phyloP scores from a whole-genome alignment of 139 green algal genomes.

The Diplosphaera chodatii region DNA sequence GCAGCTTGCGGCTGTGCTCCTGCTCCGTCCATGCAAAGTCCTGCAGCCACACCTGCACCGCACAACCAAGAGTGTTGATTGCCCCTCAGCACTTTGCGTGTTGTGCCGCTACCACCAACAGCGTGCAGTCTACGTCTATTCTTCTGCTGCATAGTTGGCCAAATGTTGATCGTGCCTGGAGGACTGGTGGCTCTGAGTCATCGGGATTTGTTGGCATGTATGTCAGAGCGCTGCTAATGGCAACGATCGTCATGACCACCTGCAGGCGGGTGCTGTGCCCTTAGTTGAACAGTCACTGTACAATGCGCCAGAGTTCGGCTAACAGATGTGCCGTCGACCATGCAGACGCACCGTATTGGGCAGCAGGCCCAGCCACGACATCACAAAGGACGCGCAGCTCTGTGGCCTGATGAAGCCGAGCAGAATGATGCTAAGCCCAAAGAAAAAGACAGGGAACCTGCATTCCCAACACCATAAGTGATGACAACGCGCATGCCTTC shows the following conservation, averaged over 20 bases:
- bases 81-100: no score
- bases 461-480: no score
- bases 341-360: no score
- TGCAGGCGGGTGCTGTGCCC: no score
- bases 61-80: not conserved
- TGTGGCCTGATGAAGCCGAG: not conserved
- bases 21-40: constrained; percentile 44
- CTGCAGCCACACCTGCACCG: constrained; percentile 22
- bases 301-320: no score
- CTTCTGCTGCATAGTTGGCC: no score
- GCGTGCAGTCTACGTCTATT: no score
- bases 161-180: not conserved
- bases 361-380: not conserved
- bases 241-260: constrained; percentile 1
- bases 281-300: no score
- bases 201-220: not conserved
- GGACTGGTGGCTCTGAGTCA: not conserved
- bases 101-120: no score
- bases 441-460: no score
- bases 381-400: constrained; percentile 1
- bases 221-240: not conserved
- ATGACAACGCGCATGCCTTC: no score
- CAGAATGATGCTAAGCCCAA: not conserved
- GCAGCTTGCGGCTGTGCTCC: not conserved
- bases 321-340: no score